Evolutionary conservation across 2,329 filamentous ascomycete genomes (phyloP).

Genomic region (Chaetomiaceae sp.): DNA sequence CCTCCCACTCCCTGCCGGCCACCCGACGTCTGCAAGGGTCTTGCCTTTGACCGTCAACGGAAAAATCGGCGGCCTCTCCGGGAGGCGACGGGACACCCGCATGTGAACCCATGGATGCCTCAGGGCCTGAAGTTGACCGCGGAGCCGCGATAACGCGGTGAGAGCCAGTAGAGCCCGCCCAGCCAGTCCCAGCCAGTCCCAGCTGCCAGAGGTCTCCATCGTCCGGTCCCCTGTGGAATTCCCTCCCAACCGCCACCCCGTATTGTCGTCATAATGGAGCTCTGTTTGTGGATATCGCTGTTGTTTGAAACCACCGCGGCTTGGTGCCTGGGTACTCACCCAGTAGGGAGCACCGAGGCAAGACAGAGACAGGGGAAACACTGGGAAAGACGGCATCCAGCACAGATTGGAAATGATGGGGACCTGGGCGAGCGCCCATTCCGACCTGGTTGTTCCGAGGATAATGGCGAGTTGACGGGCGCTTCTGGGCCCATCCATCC

Average conservation of each 20-base stretch:
- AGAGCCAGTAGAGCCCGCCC: too few relatives aligned
- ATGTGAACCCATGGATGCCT: too few relatives aligned
- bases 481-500: background rate
- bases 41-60: too few relatives aligned
- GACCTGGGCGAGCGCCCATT: background rate
- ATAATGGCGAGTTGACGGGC: too few relatives aligned
- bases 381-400: background rate
- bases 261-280: conserved; percentile 15
- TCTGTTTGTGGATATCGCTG: conserved; percentile 1
- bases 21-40: too few relatives aligned
- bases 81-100: too few relatives aligned
- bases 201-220: background rate
- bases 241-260: conserved; percentile 4
- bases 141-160: too few relatives aligned
- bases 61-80: too few relatives aligned
- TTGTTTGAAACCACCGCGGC: conserved; percentile 2
- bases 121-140: too few relatives aligned
- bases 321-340: too few relatives aligned
- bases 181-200: too few relatives aligned
- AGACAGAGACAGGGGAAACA: background rate
- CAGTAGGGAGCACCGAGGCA: background rate
- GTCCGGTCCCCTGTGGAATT: conserved; percentile 2
- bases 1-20: too few relatives aligned
- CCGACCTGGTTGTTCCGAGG: background rate
- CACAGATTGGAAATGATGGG: background rate